Evolutionary conservation across 75 land plant genomes (phyloP).

Genomic region (Selaginella moellendorffii): DNA sequence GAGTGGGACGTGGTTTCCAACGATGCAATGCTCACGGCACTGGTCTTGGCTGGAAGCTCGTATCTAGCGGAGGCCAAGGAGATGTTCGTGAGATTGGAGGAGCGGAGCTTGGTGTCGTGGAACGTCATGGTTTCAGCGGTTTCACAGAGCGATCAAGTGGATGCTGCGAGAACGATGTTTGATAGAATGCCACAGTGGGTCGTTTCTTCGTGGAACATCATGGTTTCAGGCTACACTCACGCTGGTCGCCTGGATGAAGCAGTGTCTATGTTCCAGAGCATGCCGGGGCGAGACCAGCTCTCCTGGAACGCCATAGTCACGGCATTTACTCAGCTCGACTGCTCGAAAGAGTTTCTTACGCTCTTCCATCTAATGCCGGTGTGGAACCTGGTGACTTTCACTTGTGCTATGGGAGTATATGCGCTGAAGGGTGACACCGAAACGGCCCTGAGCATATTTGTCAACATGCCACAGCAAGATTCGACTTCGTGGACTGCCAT

Average conservation of each 20-base stretch:
- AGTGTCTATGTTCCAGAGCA: neutral
- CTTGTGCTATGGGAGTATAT: neutral
- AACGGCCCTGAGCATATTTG: neutral
- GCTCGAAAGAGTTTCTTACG: neutral
- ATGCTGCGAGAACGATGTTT: neutral
- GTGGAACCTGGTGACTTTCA: neutral
- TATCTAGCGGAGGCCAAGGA: neutral
- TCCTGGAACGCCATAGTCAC: neutral
- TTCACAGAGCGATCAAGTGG: neutral
- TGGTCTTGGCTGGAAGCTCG: neutral
- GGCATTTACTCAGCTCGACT: neutral
- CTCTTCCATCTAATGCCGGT: neutral
- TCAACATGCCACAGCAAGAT: neutral
- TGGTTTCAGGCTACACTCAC: neutral
- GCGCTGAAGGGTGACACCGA: neutral
- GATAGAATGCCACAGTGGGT: neutral
- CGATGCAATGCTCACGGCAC: neutral
- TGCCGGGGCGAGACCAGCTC: neutral
- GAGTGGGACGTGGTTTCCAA: neutral
- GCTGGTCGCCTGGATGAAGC: neutral
- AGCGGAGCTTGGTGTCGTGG: neutral
- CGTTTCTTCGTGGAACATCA: neutral
- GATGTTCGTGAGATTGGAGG: neutral
- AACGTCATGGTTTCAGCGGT: neutral
- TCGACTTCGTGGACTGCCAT: neutral